phyloP scores from a whole-genome alignment of 345 rosid species.

The Capsella bursapastoris region DNA sequence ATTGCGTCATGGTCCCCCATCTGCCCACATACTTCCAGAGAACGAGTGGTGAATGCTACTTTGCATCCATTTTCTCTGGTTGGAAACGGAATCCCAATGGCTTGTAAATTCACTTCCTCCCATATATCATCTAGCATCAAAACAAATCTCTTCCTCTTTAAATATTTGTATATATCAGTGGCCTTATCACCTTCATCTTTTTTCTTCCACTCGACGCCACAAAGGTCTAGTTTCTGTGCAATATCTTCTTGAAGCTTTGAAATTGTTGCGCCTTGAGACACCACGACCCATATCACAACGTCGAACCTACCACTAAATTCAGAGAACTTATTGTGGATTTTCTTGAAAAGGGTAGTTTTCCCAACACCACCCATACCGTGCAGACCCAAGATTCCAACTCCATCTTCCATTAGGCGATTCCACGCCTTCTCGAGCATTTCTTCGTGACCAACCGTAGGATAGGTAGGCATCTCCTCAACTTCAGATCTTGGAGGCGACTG shows the following conservation, averaged over 20 bases:
- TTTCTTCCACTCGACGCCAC: background rate
- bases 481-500: background rate
- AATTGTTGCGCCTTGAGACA: background rate
- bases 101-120: no score
- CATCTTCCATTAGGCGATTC: background rate
- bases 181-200: background rate
- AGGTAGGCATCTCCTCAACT: background rate
- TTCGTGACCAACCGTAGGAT: background rate
- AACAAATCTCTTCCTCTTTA: no score
- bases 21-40: no score
- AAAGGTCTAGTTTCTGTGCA: background rate
- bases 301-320: background rate
- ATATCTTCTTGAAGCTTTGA: background rate
- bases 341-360: background rate
- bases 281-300: background rate
- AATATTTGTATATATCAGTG: no score
- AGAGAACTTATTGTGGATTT: background rate
- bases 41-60: no score
- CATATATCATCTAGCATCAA: no score
- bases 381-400: background rate
- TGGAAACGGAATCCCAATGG: no score
- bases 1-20: no score
- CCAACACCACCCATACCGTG: slow-evolving; percentile 14
- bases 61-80: no score
- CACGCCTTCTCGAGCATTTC: background rate